These are phyloP conservation scores for Arthroderma sp. DNA, from an alignment of 2,329 filamentous ascomycete species.

Conservation along the genomic window DNA sequence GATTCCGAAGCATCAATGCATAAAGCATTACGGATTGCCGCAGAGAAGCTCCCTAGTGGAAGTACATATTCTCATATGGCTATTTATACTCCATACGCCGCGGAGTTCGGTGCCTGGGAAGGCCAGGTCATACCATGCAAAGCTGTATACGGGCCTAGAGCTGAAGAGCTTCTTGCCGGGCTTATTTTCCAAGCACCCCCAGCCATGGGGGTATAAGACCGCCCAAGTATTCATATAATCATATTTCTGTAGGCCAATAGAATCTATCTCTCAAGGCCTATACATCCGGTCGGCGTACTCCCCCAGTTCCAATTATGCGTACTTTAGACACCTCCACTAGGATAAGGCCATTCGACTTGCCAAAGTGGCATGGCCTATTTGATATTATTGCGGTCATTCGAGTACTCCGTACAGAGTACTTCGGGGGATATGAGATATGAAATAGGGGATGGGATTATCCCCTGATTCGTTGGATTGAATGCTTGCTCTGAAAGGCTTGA, in stretches of 20 bases:
- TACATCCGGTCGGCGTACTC: too few species aligned
- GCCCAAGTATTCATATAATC: too few species aligned
- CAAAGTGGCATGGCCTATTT: too few species aligned
- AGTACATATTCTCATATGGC: constrained; percentile 19
- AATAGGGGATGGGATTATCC: background rate
- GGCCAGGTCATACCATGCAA: constrained; percentile 34
- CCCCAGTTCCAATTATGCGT: too few species aligned
- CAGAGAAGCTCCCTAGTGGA: constrained; percentile 5
- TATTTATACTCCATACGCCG: constrained; percentile 26
- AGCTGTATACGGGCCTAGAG: constrained; percentile 30
- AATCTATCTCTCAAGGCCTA: too few species aligned
- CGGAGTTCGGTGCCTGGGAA: constrained; percentile 17
- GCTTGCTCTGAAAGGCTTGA: background rate
- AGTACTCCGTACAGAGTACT: too few species aligned
- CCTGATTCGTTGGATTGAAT: background rate
- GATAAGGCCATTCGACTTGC: too few species aligned
- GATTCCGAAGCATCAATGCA: constrained; percentile 19
- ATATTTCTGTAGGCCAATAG: too few species aligned
- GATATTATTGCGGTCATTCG: too few species aligned
- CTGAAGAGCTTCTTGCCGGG: constrained; percentile 25
- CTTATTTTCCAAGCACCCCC: constrained; percentile 24
- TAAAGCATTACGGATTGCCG: constrained; percentile 17
- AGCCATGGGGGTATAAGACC: too few species aligned
- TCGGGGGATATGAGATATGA: background rate
- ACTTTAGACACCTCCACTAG: too few species aligned